phyloP scores from a whole-genome alignment of 2,329 filamentous ascomycete genomes.

The Aureobasidium mangrovei region DNA sequence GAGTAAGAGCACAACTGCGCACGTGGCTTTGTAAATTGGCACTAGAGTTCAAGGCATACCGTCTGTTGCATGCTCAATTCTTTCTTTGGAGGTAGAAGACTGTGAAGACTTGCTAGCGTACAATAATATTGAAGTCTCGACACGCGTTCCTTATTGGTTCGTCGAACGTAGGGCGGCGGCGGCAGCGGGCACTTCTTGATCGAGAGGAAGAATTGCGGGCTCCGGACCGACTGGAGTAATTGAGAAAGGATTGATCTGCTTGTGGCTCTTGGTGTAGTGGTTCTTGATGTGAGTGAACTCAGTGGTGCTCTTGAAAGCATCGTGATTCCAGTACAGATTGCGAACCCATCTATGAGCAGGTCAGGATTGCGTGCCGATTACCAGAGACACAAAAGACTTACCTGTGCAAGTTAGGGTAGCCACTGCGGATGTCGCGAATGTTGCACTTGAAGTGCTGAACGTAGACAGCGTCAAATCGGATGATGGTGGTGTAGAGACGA shows the following conservation, averaged over 20 bases:
- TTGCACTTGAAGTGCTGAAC: slow-evolving; percentile 67
- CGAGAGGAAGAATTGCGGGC: slow-evolving; percentile 69
- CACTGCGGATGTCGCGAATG: slow-evolving; percentile 71
- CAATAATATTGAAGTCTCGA: not conserved
- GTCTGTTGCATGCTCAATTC: not conserved
- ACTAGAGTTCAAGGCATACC: not conserved
- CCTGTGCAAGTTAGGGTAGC: slow-evolving; percentile 69
- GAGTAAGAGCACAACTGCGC: too few species aligned
- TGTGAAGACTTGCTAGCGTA: slow-evolving; percentile 2
- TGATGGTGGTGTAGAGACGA: slow-evolving; percentile 50
- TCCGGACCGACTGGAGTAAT: slow-evolving; percentile 82
- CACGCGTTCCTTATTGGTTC: not conserved
- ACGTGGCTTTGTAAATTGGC: not conserved
- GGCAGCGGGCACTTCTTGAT: slow-evolving; percentile 62
- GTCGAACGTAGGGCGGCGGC: slow-evolving; percentile 1
- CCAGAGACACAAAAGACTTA: slow-evolving; percentile 15
- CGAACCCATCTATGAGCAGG: slow-evolving; percentile 55
- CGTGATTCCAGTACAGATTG: slow-evolving; percentile 72
- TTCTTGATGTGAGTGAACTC: slow-evolving; percentile 94
- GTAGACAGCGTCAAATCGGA: slow-evolving; percentile 49
- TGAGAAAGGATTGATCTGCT: slow-evolving; percentile 53
- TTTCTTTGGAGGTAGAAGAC: not conserved
- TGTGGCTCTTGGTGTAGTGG: slow-evolving; percentile 59
- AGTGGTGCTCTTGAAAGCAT: slow-evolving; percentile 73
- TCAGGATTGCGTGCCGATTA: not conserved